Base-by-base conservation (phyloP, 306 rosid genomes). In the Lathyrus sativus region DNA sequence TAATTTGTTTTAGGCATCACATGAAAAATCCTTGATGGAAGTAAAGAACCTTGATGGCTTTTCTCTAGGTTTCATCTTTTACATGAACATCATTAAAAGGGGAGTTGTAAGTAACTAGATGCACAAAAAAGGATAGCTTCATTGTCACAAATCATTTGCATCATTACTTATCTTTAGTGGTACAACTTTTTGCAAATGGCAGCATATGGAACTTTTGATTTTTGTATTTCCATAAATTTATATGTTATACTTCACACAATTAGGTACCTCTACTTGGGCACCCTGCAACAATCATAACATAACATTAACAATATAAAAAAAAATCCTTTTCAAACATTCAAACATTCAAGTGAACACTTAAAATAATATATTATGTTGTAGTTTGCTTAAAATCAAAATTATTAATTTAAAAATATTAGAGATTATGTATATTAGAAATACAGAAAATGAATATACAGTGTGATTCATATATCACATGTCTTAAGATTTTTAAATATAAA, bases 71-170 rank as follows among this genome's bases (percentile, higher is more conserved):
- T 79, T 60, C 68, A 35, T 61, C 38, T 54, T 45, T 33, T 58
- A 33, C 50, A 71, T 51, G 55, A 78, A 61, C 74, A 53, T 49
- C 55, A 70, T 33, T 72, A 14, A 10, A 62, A n/a, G 28, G 15
- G 28, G 18, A 38, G 15, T 66, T 35, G 9, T 6, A 57, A 17
- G 29, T 5, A 55, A n/a, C 74, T 33, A 68, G 68, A 35, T 43
- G 19, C 35, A 62, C 55, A 43, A 62, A 22, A 63, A 41, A 29
- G 10, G 11, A 13, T 0, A 9, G 22, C 43, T 42, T 66, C 33
- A 70, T 53, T 73, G 80, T 67, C 65, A 45, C 76, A 60, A 43
- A 65, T 60, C 69, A 31, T 80, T 80, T 74, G 70, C 56, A 61
- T 77, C 33, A 58, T 53, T 63, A 49, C 56, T 18, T 3, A 49